These are phyloP conservation scores for Eimeria maxima DNA, from an alignment of 169 alveolate species.

Conservation along the genomic window DNA sequence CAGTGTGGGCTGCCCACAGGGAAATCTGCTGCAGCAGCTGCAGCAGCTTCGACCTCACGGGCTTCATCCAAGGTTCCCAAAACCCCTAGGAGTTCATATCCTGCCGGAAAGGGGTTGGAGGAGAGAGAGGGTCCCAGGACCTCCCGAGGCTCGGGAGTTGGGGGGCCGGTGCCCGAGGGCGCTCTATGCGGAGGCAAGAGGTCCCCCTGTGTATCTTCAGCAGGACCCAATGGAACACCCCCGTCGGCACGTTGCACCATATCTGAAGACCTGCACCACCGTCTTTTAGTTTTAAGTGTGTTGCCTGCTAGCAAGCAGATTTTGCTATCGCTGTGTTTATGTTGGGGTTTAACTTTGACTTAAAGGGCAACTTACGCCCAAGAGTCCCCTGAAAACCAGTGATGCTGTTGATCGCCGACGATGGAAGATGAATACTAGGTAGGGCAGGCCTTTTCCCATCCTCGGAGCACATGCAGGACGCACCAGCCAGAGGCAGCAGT, in stretches of 20 bases:
- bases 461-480: not conserved
- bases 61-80: not conserved
- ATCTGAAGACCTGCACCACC: not conserved
- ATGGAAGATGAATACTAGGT: not conserved
- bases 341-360: not conserved
- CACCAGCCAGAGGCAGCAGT: not conserved
- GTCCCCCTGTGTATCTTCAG: not conserved
- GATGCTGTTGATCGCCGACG: not conserved
- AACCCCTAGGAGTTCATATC: not conserved
- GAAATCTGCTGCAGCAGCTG: not conserved
- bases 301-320: not conserved
- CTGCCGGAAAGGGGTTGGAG: not conserved
- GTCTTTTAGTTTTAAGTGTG: not conserved
- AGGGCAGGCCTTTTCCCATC: not conserved
- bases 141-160: not conserved
- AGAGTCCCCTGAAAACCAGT: not conserved
- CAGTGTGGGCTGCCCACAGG: not conserved
- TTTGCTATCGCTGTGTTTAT: not conserved
- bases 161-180: not conserved
- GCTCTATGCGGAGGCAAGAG: slow-evolving; percentile 7
- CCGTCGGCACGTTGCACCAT: not conserved
- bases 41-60: not conserved
- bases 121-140: not conserved
- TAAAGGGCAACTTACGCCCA: not conserved
- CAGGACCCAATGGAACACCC: not conserved